Evolutionary conservation across 2,329 filamentous ascomycete genomes (phyloP).

Genomic region (Juglanconis juglandina): DNA sequence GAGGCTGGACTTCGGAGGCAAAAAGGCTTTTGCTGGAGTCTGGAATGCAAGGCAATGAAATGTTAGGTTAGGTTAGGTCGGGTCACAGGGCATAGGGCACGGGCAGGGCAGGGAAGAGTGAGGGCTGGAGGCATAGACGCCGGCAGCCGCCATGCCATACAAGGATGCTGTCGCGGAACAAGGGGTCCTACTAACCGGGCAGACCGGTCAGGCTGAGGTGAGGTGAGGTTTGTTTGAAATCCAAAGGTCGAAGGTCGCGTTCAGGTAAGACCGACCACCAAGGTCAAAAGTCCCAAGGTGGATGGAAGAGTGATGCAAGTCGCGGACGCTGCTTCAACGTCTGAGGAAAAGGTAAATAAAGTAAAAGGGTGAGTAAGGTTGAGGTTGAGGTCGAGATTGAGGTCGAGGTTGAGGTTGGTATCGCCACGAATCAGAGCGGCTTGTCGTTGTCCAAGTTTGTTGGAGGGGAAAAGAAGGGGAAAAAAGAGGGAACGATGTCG

Average conservation of each 20-base stretch:
- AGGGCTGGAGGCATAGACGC: too few relatives aligned
- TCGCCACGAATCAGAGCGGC: not conserved
- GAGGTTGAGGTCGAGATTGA: not conserved
- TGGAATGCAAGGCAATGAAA: not conserved
- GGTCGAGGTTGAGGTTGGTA: not conserved
- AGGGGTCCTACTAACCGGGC: not conserved
- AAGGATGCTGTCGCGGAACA: not conserved
- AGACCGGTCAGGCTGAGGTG: conserved; percentile 2
- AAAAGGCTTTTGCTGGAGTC: not conserved
- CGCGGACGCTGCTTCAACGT: not conserved
- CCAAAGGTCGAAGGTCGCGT: not conserved
- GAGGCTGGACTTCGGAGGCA: not conserved
- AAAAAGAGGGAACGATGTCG: not conserved
- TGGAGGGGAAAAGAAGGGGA: not conserved
- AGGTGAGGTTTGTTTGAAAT: not conserved
- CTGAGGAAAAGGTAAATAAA: not conserved
- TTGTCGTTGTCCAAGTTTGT: not conserved
- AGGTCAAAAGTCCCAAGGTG: not conserved
- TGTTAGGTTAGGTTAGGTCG: too few relatives aligned
- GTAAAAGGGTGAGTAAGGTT: not conserved
- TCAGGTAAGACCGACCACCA: too few relatives aligned
- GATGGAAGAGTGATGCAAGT: not conserved
- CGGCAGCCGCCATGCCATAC: too few relatives aligned
- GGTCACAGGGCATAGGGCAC: too few relatives aligned
- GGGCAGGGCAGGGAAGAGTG: too few relatives aligned